These are phyloP conservation scores for Mycosarcoma mackinlayi DNA, from an alignment of 1,284 basidiomycete genomes.

Conservation along the genomic window DNA sequence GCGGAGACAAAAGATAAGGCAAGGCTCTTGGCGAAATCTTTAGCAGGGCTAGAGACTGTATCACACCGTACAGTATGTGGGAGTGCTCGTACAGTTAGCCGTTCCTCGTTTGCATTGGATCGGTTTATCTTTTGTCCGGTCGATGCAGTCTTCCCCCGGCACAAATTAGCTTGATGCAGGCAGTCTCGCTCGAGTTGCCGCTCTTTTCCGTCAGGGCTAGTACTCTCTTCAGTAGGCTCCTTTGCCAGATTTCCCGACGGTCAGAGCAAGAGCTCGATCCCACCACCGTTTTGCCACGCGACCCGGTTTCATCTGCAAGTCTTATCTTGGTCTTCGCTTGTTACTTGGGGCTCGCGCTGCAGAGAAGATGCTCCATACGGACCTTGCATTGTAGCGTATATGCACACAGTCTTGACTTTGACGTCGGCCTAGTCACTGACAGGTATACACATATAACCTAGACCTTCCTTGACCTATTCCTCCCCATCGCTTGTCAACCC, in stretches of 20 bases:
- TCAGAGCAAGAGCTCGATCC: not conserved
- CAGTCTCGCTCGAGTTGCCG: constrained; percentile 30
- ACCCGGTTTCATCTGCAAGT: not conserved
- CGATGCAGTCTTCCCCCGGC: too few species aligned
- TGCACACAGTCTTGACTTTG: not conserved
- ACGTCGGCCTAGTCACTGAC: not conserved
- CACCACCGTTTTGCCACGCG: constrained; percentile 9
- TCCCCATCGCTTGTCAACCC: not conserved
- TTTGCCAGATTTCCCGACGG: not conserved
- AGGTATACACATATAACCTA: constrained; percentile 11
- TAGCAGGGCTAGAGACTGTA: too few species aligned
- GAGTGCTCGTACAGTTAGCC: too few species aligned
- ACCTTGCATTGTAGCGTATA: not conserved
- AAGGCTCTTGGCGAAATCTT: too few species aligned
- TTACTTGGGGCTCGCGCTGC: too few species aligned
- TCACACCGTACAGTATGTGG: too few species aligned
- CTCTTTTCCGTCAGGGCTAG: not conserved
- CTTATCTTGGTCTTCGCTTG: not conserved
- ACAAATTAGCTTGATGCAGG: not conserved
- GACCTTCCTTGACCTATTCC: constrained; percentile 1
- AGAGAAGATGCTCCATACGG: too few species aligned
- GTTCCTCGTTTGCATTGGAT: not conserved
- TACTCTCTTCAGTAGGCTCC: not conserved
- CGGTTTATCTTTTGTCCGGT: not conserved
- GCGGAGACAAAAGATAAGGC: too few species aligned